Evolutionary conservation across 306 rosid genomes (phyloP), one percentile per base, ranked within the genome.

Genomic region (Prunus mume): DNA sequence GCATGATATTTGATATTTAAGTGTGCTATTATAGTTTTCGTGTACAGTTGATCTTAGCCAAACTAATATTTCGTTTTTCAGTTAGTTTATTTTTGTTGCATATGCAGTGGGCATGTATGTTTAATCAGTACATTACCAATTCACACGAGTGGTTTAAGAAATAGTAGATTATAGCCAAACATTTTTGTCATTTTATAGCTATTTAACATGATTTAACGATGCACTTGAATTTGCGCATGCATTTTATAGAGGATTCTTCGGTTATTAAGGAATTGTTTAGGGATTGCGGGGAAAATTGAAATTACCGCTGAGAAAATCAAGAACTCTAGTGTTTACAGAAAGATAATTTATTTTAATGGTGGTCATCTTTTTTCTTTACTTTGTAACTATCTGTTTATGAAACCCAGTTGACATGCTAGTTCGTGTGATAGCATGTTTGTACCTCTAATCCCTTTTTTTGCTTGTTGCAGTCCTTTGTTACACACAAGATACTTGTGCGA

Each of bases 381-480:
- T 17, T 51, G 19, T 5, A 17, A 14, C 56, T 51, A 20, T 24
- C 30, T 58, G 64, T 58, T 58, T 22, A 62, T 27, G 25, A 25
- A 47, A 20, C 25, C 14, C n/a, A 54, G 41, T 19, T 32, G n/a
- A 50, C 22, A 5, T 6, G 74, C 49, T 68, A 69, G 4, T 25
- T 49, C 50, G n/a, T 71, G 65, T 38, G 57, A 80, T 47, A 68
- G 72, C 38, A 25, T 74, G 60, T 76, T 66, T 75, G 73, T 82
- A 71, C 76, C 68, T 76, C 79, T 56, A 54, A 60, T 69, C 32
- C n/a, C 24, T 28, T 30, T 27, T 72, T 55, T 55, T 79, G 52
- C 58, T 76, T 76, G 80, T 83, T 80, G 79, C 96, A 93, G 98
- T 83, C 90, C 69, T 90, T 91, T 85, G 91, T 91, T 82, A 91